Evolutionary conservation across 352 stramenopile genomes (phyloP).

Genomic region (Phytophthora nicotianae): DNA sequence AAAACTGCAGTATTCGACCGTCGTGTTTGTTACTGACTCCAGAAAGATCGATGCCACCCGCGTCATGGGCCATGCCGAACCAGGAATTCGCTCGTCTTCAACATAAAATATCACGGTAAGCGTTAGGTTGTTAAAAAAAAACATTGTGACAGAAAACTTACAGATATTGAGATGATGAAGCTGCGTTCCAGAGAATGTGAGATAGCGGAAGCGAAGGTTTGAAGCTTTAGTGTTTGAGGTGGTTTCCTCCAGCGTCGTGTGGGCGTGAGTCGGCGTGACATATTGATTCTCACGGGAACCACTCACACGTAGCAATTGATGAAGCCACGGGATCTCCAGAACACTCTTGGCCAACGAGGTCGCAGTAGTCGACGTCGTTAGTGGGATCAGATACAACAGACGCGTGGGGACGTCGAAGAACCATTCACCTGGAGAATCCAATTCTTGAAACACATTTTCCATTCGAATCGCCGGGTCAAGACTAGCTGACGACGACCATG

Average conservation of each 20-base stretch:
- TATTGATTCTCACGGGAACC: conserved; percentile 64
- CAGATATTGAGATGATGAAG: conserved; percentile 65
- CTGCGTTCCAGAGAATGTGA: conserved; percentile 68
- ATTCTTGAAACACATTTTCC: conserved; percentile 68
- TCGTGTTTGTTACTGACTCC: conserved; percentile 54
- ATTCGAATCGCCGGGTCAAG: conserved; percentile 48
- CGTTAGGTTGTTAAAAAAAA: background rate
- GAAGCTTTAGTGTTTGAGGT: conserved; percentile 37
- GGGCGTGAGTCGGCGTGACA: conserved; percentile 46
- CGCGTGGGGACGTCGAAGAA: conserved; percentile 62
- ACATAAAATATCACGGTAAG: background rate
- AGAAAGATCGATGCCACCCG: conserved; percentile 68
- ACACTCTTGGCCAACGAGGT: conserved; percentile 30
- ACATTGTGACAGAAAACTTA: conserved; percentile 34
- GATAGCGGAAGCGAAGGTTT: conserved; percentile 62
- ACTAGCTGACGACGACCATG: background rate
- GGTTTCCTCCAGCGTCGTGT: conserved; percentile 48
- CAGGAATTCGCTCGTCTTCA: conserved; percentile 48
- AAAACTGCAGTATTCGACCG: conserved; percentile 67
- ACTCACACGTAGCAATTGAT: conserved; percentile 68
- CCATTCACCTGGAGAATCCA: conserved; percentile 69
- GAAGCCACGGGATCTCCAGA: conserved; percentile 63
- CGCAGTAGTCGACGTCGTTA: conserved; percentile 29
- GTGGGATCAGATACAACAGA: conserved; percentile 65
- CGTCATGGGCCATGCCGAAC: conserved; percentile 56